Evolutionary conservation across 2,329 filamentous ascomycete species (phyloP), one percentile per base, ranked within the genome.

Genomic region (Botrytis hyacinthi): DNA sequence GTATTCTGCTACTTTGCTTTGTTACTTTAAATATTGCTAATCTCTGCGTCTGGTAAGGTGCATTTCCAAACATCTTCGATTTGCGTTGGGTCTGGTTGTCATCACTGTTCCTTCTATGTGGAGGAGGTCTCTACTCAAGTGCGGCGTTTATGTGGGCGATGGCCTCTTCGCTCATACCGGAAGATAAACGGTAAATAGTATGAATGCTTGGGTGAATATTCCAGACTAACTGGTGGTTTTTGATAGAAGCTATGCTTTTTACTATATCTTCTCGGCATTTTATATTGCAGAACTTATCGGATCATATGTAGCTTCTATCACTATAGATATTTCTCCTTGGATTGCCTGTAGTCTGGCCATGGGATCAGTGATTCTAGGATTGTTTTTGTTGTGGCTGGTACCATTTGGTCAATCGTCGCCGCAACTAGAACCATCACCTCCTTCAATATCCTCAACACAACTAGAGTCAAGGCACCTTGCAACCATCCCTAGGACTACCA

Each of bases 201-300:
- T n/a, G 10, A 16, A 18, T n/a, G 5, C 4, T 57, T 51, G 12
- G 5, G 2, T 16, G 1, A 6, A 37, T 40, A 7, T 9, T 29
- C 10, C 20, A 29, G 29, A 54, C 40, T 48, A 16, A 59, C 26
- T 3, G 29, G 20, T 22, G 63, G 63, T 26, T 16, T 70, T 2
- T 46, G 22, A 10, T 29, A 80, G 79, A 72, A 80, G 79, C 61
- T 75, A 78, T 70, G 76, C 76, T 1, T 81, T 80, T 63, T 81
- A 81, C 44, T 80, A 80, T 57, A 80, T 81, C 57, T 81, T 80
- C 61, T 80, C 80, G 14, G 78, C 80, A 37, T 81, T 79, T 59
- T 81, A 80, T 61, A 71, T 79, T 40, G 79, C 79, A 1, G 80
- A 81, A 60, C 75, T 81, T 22, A 73, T 79, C 8, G 78, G 76